phyloP scores from a whole-genome alignment of 305 asterid species.

The Solanum hybrid region DNA sequence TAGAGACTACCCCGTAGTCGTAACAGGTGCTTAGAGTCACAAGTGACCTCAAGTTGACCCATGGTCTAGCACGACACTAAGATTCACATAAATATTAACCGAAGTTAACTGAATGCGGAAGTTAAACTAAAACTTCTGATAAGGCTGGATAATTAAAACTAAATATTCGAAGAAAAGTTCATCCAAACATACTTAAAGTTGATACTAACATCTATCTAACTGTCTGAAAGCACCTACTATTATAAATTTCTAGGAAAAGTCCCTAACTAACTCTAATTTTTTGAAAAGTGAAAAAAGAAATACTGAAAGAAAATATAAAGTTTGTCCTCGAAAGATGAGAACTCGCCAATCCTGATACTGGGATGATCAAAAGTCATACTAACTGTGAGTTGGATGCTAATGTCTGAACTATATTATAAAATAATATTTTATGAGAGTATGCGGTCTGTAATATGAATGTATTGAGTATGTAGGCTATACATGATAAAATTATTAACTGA shows the following conservation, averaged over 20 bases:
- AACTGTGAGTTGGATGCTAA: not conserved
- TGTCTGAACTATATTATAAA: not conserved
- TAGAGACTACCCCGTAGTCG: not conserved
- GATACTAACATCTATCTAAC: not conserved
- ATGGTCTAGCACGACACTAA: not conserved
- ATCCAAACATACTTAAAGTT: not conserved
- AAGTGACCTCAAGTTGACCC: not conserved
- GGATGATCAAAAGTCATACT: not conserved
- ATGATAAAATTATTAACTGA: not conserved
- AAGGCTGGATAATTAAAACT: not conserved
- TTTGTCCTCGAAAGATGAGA: not conserved
- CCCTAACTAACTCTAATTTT: not conserved
- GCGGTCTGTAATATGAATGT: not conserved
- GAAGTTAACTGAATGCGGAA: not conserved
- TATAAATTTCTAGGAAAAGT: not conserved
- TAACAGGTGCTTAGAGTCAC: not conserved
- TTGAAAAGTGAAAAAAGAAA: not conserved
- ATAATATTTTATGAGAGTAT: too few relatives aligned
- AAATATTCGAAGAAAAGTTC: not conserved
- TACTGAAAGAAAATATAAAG: not conserved
- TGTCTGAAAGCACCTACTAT: not conserved
- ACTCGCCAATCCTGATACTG: not conserved
- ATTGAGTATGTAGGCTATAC: not conserved
- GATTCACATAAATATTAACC: too few relatives aligned
- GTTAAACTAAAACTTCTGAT: not conserved